phyloP scores from a whole-genome alignment of 2,329 filamentous ascomycete genomes.

The Trichoderma simmonsii region DNA sequence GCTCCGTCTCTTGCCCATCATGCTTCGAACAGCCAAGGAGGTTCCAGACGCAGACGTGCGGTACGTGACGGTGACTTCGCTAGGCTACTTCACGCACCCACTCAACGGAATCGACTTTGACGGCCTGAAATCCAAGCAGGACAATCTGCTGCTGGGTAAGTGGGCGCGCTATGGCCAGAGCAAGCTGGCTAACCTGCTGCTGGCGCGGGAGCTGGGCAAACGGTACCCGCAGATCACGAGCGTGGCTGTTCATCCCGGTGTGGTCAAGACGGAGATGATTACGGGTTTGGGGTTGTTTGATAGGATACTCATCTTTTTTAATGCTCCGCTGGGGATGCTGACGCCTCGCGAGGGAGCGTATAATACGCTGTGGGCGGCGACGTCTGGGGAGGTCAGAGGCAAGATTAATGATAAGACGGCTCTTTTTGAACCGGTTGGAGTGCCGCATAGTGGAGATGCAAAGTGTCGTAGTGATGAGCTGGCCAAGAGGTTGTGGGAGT shows the following conservation, averaged over 20 bases:
- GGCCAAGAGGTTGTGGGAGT: conserved; percentile 34
- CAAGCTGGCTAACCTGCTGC: conserved; percentile 33
- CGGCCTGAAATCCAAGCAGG: conserved; percentile 26
- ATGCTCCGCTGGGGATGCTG: conserved; percentile 7
- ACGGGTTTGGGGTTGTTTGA: neutral
- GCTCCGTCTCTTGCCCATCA: conserved; percentile 34
- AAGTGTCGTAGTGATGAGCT: conserved; percentile 28
- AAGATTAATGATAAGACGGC: conserved; percentile 31
- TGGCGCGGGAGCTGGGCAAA: conserved; percentile 28
- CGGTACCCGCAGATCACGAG: conserved; percentile 26
- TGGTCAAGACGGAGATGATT: conserved; percentile 30
- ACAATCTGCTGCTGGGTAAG: conserved; percentile 20
- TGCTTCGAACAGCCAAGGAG: conserved; percentile 28
- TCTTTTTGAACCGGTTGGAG: conserved; percentile 35
- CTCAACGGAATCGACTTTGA: conserved; percentile 30
- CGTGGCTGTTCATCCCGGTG: conserved; percentile 29
- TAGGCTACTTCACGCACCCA: conserved; percentile 29
- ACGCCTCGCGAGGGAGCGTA: conserved; percentile 21
- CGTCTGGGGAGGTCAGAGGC: neutral
- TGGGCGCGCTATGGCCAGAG: conserved; percentile 30
- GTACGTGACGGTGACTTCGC: conserved; percentile 25
- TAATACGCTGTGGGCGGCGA: conserved; percentile 15
- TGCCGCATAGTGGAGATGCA: conserved; percentile 19
- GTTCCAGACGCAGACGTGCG: conserved; percentile 27
- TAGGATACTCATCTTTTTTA: neutral